phyloP scores from a whole-genome alignment of 805 yeast species.

The Schwanniomyces pseudopolymorphus region DNA sequence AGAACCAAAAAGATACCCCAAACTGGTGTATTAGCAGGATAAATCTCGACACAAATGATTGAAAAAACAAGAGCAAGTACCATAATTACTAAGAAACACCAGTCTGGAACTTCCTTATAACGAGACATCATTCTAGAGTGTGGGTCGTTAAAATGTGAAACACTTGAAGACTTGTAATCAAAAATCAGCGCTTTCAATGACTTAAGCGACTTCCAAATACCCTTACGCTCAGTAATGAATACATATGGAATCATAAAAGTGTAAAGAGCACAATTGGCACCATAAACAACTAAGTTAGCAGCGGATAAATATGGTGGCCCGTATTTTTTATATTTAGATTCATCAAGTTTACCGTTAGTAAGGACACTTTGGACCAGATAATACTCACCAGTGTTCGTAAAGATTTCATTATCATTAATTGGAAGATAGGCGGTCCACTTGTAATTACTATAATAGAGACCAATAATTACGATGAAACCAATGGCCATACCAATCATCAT shows the following conservation, averaged over 20 bases:
- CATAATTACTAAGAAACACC: constrained; percentile 26
- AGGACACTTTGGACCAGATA: constrained; percentile 35
- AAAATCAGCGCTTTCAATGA: constrained; percentile 10
- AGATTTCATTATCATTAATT: constrained; percentile 18
- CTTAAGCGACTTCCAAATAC: constrained; percentile 12
- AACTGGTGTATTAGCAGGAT: constrained; percentile 51
- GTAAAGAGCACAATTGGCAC: constrained; percentile 12
- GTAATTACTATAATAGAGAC: constrained; percentile 27
- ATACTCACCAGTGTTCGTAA: constrained; percentile 20
- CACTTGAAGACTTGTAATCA: constrained; percentile 8
- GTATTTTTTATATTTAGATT: constrained; percentile 14
- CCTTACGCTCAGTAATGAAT: constrained; percentile 8
- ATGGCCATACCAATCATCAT: constrained; percentile 22
- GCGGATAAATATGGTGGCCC: constrained; percentile 30
- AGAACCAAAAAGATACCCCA: constrained; percentile 59
- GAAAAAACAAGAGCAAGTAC: constrained; percentile 30
- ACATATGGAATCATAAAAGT: constrained; percentile 11
- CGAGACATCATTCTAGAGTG: constrained; percentile 29
- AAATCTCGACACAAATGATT: constrained; percentile 26
- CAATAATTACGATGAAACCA: constrained; percentile 23
- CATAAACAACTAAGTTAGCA: constrained; percentile 23
- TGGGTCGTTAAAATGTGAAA: constrained; percentile 21
- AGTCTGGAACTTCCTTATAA: constrained; percentile 38
- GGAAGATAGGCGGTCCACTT: constrained; percentile 31
- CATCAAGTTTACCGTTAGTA: constrained; percentile 27